These are phyloP conservation scores for Dillenia suffruticosa DNA, from an alignment of 164 flowering plant species.

Conservation along the genomic window DNA sequence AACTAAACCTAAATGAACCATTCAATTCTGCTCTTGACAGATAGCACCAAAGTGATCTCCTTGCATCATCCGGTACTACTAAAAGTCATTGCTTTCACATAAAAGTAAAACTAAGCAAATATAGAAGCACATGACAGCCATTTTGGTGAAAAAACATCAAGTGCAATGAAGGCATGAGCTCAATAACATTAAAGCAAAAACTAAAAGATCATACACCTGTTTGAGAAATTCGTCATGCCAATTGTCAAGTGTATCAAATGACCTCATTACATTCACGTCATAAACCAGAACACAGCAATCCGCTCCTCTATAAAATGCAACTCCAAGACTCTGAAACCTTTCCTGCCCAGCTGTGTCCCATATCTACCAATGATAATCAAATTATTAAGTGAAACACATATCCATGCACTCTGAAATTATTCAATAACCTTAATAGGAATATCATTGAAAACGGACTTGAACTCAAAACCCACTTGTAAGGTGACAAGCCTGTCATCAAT, in stretches of 20 bases:
- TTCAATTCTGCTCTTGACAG: too few species aligned
- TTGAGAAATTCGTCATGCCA: slow-evolving; percentile 97
- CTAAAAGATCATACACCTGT: slow-evolving; percentile 49
- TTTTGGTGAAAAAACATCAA: too few species aligned
- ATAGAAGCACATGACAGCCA: too few species aligned
- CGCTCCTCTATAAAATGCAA: slow-evolving; percentile 94
- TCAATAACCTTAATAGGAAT: neutral
- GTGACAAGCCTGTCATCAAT: slow-evolving; percentile 84
- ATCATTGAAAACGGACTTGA: neutral
- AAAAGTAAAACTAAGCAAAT: too few species aligned
- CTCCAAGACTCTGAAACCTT: slow-evolving; percentile 96
- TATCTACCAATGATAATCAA: slow-evolving; percentile 39
- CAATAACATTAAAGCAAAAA: neutral
- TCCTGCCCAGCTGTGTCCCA: slow-evolving; percentile 99
- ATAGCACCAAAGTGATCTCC: too few species aligned
- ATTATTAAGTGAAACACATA: slow-evolving; percentile 1
- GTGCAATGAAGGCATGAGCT: too few species aligned
- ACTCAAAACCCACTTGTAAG: slow-evolving; percentile 53
- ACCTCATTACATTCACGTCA: slow-evolving; percentile 84
- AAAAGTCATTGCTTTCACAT: too few species aligned
- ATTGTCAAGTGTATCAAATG: slow-evolving; percentile 82
- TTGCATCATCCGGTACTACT: too few species aligned
- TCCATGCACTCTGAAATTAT: neutral
- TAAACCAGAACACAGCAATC: slow-evolving; percentile 97
- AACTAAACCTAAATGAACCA: too few species aligned